Base-by-base conservation (phyloP, 192 early-diverging fungal genomes). In the Paraglomus occultum region DNA sequence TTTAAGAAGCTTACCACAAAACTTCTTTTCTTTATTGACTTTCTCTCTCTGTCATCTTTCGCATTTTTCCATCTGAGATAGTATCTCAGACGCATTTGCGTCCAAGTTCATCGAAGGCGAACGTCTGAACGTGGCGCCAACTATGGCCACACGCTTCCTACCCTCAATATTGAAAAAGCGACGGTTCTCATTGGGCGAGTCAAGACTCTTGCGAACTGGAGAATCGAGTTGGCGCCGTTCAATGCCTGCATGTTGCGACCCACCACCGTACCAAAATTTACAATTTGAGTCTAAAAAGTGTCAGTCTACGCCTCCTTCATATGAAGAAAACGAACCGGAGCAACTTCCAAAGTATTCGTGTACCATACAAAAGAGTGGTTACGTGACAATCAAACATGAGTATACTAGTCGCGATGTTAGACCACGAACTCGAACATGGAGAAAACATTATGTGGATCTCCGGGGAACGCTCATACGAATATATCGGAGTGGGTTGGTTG, bases 321-420 rank as follows among this genome's bases (percentile, higher is more conserved):
- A 18, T 49, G 68, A 73, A n/a, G 74, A 78, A 61, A 77, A 77
- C 20, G 74, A 72, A 0, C 17, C 58, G 9, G 79, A 80, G 50
- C 23, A n/a, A 20, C 55, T 80, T 48, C 79, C 79, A 38, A 11
- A 60, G 0, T 80, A 80, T 53, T 53, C 74, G 20, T 80, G 79
- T 54, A 69, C 71, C 11, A 71, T 80, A 12, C 47, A 71, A 18
- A 65, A 74, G 18, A 57, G 51, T 38, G 71, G 67, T 6, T 80
- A 68, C 59, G 23, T 70, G 8, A 10, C 45, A 4, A 60, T 78
- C n/a, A 80, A 80, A 43, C 58, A 70, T 45, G 79, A 80, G 70
- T 53, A 68, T 17, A 53, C 63, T 14, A 22, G 40, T 38, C 66
- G 64, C 17, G 61, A 43, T 1, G 18, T 64, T 5, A 65, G 49